phyloP scores from a whole-genome alignment of 139 green algal genomes.

The Eudorina sp. region DNA sequence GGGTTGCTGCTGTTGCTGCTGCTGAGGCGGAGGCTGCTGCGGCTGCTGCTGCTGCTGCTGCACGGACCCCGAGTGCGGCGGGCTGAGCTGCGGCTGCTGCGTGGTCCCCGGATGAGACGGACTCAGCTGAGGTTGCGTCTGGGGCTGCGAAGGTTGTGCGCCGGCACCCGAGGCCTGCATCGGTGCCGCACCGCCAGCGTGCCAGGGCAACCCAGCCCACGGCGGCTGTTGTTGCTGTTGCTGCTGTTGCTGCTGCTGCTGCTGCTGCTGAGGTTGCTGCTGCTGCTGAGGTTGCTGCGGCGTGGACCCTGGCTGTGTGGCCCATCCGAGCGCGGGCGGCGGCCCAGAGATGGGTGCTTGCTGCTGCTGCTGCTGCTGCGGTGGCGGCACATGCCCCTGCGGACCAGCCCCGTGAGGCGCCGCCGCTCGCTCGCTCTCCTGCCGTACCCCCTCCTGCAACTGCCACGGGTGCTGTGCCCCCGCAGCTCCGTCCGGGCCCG shows the following conservation, averaged over 20 bases:
- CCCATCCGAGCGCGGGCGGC: no score
- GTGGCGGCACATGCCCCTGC: no score
- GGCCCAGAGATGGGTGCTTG: no score
- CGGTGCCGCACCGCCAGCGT: neutral
- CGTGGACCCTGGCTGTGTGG: neutral
- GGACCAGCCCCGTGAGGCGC: no score
- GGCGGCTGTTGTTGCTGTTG: constrained; percentile 2
- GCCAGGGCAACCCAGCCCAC: neutral
- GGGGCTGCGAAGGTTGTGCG: neutral
- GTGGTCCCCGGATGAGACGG: neutral
- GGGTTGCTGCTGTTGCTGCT: neutral
- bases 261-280: neutral
- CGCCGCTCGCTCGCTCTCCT: no score
- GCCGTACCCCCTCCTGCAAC: no score
- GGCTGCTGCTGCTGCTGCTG: constrained; percentile 16
- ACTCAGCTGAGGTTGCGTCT: neutral
- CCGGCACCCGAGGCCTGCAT: neutral
- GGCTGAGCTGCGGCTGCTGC: neutral
- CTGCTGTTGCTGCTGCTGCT: neutral
- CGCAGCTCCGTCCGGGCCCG: no score
- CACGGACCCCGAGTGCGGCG: neutral
- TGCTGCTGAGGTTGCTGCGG: neutral
- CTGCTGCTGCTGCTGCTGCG: constrained; percentile 1
- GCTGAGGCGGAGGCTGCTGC: neutral
- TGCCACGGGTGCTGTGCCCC: no score